Conservation (phyloP, 495 filamentous ascomycete genomes). For the Xylaria longipes region DNA sequence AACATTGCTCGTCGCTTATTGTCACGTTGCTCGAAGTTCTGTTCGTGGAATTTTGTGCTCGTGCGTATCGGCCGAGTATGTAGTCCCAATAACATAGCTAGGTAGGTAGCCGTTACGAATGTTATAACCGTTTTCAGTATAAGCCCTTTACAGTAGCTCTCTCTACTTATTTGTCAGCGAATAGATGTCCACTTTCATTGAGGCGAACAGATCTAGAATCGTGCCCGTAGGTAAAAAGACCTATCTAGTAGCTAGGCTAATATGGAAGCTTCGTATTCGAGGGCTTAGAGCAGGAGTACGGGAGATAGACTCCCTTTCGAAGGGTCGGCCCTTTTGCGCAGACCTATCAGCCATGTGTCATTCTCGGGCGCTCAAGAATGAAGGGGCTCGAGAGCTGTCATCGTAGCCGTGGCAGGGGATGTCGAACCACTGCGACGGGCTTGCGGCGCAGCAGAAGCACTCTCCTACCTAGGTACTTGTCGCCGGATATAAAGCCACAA, state of each 20-base stretch:
- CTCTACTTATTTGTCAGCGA: background rate
- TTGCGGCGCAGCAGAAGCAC: background rate
- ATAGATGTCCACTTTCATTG: too few relatives aligned
- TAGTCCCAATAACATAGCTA: background rate
- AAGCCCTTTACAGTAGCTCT: background rate
- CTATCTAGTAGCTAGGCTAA: too few relatives aligned
- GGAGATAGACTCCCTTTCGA: background rate
- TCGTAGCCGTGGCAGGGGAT: background rate
- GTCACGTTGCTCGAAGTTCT: background rate
- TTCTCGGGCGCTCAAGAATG: background rate
- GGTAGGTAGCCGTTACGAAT: background rate
- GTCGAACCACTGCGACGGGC: background rate
- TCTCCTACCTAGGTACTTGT: background rate
- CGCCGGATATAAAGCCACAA: background rate
- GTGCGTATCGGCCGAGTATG: background rate
- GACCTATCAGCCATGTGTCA: background rate
- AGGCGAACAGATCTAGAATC: too few relatives aligned
- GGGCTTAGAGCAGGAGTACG: too few relatives aligned
- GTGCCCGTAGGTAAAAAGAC: too few relatives aligned
- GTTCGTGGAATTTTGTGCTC: background rate
- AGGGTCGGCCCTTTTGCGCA: background rate
- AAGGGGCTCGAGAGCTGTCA: background rate
- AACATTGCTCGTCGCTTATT: background rate
- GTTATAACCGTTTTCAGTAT: slow-evolving; percentile 5
- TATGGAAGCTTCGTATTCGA: too few relatives aligned